phyloP scores from a whole-genome alignment of 1,284 basidiomycete genomes.

The Cryptococcus depauperatus region DNA sequence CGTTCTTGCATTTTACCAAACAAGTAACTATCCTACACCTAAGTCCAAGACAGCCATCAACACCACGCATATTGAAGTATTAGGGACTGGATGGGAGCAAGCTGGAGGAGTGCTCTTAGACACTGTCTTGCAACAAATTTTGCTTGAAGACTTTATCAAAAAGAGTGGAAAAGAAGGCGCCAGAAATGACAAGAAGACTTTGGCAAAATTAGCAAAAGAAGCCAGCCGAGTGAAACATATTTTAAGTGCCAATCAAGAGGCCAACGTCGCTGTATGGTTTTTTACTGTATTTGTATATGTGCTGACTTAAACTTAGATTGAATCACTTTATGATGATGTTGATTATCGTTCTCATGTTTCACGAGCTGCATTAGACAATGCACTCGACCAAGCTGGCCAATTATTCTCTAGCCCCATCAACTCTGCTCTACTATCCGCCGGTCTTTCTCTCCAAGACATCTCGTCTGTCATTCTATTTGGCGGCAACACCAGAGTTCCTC shows the following conservation, averaged over 20 bases:
- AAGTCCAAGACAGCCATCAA: slow-evolving; percentile 48
- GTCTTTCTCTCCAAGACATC: slow-evolving; percentile 58
- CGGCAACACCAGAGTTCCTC: slow-evolving; percentile 79
- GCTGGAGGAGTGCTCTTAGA: slow-evolving; percentile 79
- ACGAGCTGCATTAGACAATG: slow-evolving; percentile 71
- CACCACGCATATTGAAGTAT: slow-evolving; percentile 66
- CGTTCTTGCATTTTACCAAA: slow-evolving; percentile 68
- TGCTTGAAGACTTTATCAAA: slow-evolving; percentile 68
- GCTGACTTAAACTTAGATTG: slow-evolving; percentile 51
- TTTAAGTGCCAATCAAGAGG: slow-evolving; percentile 84
- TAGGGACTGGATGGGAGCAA: slow-evolving; percentile 70
- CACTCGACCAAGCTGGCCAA: slow-evolving; percentile 51
- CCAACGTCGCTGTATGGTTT: slow-evolving; percentile 56
- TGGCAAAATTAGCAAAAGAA: slow-evolving; percentile 92
- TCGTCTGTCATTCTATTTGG: slow-evolving; percentile 86
- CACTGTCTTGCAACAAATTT: slow-evolving; percentile 68
- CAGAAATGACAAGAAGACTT: slow-evolving; percentile 62
- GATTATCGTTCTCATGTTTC: slow-evolving; percentile 77
- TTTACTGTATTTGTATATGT: too few relatives aligned
- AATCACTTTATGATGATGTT: slow-evolving; percentile 80
- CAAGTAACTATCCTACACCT: slow-evolving; percentile 41
- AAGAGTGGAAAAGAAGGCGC: slow-evolving; percentile 39
- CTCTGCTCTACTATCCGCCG: slow-evolving; percentile 65
- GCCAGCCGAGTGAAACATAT: slow-evolving; percentile 85
- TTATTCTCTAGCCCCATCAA: slow-evolving; percentile 63